These are phyloP conservation scores for Terana coerulea DNA, from an alignment of 768 basidiomycete species.

Conservation along the genomic window DNA sequence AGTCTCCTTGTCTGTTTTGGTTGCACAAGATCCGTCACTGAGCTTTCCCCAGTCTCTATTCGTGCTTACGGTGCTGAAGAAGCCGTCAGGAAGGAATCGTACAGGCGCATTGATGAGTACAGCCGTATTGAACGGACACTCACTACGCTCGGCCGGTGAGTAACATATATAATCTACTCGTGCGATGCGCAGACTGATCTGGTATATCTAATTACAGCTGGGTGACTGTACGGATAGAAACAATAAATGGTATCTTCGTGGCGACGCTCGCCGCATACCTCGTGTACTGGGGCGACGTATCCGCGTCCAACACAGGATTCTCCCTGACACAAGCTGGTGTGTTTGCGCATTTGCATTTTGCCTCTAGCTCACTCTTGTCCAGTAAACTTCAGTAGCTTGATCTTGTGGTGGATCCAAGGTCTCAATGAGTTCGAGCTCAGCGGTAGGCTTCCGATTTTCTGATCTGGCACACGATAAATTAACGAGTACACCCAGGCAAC, in stretches of 20 bases:
- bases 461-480: constrained; percentile 9
- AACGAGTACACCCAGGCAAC: not conserved
- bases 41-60: constrained; percentile 35
- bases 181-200: no score
- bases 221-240: constrained; percentile 52
- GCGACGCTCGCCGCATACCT: constrained; percentile 47
- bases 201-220: constrained; percentile 32
- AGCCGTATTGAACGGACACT: constrained; percentile 37
- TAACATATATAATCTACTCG: no score
- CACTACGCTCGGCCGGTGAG: no score
- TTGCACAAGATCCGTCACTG: not conserved
- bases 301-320: constrained; percentile 28
- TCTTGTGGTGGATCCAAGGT: constrained; percentile 46
- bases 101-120: constrained; percentile 45
- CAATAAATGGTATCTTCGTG: constrained; percentile 44
- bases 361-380: not conserved
- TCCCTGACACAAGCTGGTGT: constrained; percentile 39
- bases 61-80: constrained; percentile 54
- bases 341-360: not conserved
- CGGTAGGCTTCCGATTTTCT: constrained; percentile 26
- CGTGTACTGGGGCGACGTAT: constrained; percentile 33
- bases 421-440: constrained; percentile 42
- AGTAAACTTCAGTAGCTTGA: constrained; percentile 53
- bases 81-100: constrained; percentile 38
- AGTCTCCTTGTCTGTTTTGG: constrained; percentile 3